These are phyloP conservation scores for Ophiosphaerella herpotricha DNA, from an alignment of 2,329 filamentous ascomycete genomes.

Conservation along the genomic window DNA sequence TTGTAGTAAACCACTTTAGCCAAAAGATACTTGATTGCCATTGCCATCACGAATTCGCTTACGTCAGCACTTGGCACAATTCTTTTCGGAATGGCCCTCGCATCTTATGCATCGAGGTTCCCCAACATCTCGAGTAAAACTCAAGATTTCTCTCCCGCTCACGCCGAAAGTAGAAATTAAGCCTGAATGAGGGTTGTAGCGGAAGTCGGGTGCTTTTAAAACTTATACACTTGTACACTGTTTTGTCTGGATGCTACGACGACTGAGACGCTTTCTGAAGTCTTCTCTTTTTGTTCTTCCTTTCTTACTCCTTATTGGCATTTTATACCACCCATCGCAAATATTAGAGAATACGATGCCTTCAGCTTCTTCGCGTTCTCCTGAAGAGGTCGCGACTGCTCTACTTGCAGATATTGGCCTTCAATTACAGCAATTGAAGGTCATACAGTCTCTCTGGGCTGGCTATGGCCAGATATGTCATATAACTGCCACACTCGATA, in stretches of 20 bases:
- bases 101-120: too few species aligned
- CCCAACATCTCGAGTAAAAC: too few species aligned
- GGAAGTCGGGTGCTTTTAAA: too few species aligned
- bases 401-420: constrained; percentile 33
- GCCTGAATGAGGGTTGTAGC: too few species aligned
- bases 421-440: constrained; percentile 26
- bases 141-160: too few species aligned
- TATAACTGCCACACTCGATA: constrained; percentile 49
- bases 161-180: too few species aligned
- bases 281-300: constrained; percentile 3
- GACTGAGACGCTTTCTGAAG: background rate
- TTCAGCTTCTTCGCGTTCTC: constrained; percentile 5
- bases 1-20: too few species aligned
- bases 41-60: too few species aligned
- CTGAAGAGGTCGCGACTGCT: constrained; percentile 28
- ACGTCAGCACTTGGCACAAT: too few species aligned
- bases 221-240: background rate
- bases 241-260: background rate
- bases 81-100: too few species aligned
- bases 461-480: constrained; percentile 61
- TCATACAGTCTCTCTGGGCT: constrained; percentile 53
- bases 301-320: background rate
- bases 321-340: background rate
- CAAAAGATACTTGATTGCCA: too few species aligned
- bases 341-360: constrained; percentile 46